These are phyloP conservation scores for Fusarium metavorans DNA, from an alignment of 2,329 filamentous ascomycete genomes.

Conservation along the genomic window DNA sequence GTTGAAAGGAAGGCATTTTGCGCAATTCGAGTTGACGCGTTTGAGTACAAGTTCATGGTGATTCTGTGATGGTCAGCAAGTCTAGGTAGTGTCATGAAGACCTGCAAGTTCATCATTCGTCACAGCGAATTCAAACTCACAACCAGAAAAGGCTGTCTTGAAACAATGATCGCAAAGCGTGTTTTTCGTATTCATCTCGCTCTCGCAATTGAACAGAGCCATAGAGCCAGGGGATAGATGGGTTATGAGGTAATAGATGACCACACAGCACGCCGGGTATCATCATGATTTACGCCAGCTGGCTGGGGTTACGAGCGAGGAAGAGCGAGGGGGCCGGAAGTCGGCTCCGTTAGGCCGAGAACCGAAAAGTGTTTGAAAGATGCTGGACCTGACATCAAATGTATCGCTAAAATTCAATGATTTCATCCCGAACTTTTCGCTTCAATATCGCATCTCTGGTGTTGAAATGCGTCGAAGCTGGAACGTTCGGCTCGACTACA, in stretches of 20 bases:
- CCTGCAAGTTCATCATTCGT: not conserved
- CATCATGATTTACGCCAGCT: slow-evolving; percentile 24
- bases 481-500: not conserved
- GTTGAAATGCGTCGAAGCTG: not conserved
- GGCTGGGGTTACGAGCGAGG: not conserved
- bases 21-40: not conserved
- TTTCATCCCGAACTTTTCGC: not conserved
- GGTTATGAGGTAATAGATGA: slow-evolving; percentile 16
- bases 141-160: not conserved
- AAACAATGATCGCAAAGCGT: not conserved
- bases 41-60: not conserved
- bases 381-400: not conserved
- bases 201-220: not conserved
- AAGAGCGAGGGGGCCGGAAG: slow-evolving; percentile 16
- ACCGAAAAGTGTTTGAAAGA: slow-evolving; percentile 8
- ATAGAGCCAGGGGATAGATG: not conserved
- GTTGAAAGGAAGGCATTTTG: not conserved
- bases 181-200: not conserved
- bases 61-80: not conserved
- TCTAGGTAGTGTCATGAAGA: not conserved
- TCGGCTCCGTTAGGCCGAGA: slow-evolving; percentile 27
- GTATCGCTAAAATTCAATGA: not conserved
- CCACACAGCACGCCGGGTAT: slow-evolving; percentile 5
- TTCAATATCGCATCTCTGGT: not conserved
- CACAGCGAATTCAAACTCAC: slow-evolving; percentile 10